Base-by-base conservation (phyloP, 2,329 filamentous ascomycete genomes). In the Aureobasidium sp. region DNA sequence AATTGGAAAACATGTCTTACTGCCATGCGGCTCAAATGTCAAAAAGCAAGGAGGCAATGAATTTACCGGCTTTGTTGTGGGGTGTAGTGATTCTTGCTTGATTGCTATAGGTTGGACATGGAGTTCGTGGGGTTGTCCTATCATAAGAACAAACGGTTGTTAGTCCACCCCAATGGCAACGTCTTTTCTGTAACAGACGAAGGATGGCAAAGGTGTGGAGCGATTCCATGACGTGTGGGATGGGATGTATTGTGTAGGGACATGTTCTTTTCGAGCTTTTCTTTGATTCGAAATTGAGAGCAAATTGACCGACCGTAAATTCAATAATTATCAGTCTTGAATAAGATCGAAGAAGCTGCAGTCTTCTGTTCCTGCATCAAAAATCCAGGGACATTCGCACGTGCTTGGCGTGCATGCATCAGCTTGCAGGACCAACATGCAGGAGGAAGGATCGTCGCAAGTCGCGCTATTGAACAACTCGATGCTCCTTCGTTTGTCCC, bases 1-100 rank as follows among this genome's bases (percentile, higher is more conserved):
- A 60, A 27, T 40, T 33, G 35, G 33, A 17, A 60, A 27, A 9
- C 11, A n/a, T 60, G 57, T 60, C 57, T 60, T 60, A 42, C 33
- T 40, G 54, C 54, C 54, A 59, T 59, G 54, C 42, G 54, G 42
- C 54, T 59, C 33, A 24, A 5, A 37, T 59, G 54, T 59, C 54
- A 59, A 59, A 57, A 59, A 59, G 54, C 54, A 59, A 59, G 48
- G 33, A 37, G 54, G 29, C 54, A 59, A 48, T 48, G 24, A 22
- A 48, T n/a, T n/a, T 27, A 37, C 31, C 45, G 45, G 54, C 15
- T 22, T 33, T 48, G 44, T 31, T 49, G 57, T 35, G 45, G 45
- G 54, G 57, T 49, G 22, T 24, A 24, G 17, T 27, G 53, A 57
- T 44, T 14, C 19, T 35, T 31, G 40, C 40, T 12, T 9, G 14